Conservation (phyloP, 257 asterid species). For the Euphrasia confusa region DNA sequence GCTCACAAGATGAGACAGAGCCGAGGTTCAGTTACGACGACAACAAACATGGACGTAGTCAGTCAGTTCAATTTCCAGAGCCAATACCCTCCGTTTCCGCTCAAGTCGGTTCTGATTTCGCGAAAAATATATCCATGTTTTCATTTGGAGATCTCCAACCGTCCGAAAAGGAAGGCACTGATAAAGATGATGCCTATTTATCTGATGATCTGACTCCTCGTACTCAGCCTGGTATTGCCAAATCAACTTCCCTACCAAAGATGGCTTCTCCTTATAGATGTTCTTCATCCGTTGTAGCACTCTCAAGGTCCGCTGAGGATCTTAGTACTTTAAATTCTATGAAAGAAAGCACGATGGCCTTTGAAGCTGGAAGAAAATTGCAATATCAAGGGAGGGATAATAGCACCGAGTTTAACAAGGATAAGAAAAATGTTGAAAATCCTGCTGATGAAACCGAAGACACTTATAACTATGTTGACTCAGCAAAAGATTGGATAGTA, state of each 20-base stretch:
- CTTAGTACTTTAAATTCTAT: slow-evolving; percentile 44
- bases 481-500: slow-evolving; percentile 82
- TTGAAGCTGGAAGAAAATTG: slow-evolving; percentile 33
- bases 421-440: slow-evolving; percentile 33
- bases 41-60: slow-evolving; percentile 26
- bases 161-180: slow-evolving; percentile 42
- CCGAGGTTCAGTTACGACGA: slow-evolving; percentile 39
- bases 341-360: slow-evolving; percentile 30
- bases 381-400: slow-evolving; percentile 33
- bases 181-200: slow-evolving; percentile 33
- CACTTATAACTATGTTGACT: slow-evolving; percentile 48
- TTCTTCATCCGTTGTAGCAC: slow-evolving; percentile 24
- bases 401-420: slow-evolving; percentile 24
- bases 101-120: slow-evolving; percentile 47
- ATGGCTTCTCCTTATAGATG: slow-evolving; percentile 38
- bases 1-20: slow-evolving; percentile 53
- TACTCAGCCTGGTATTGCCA: slow-evolving; percentile 38
- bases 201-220: slow-evolving; percentile 41
- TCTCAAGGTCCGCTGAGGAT: slow-evolving; percentile 68
- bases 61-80: neutral
- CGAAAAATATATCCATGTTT: slow-evolving; percentile 40
- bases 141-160: slow-evolving; percentile 49
- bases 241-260: slow-evolving; percentile 71
- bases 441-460: slow-evolving; percentile 46
- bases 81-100: slow-evolving; percentile 45